A percentile compares a stretch with the other conserved stretches of the same genome.
Conservation (phyloP, 306 rosid genomes). For the Prunus kanzakura region DNA sequence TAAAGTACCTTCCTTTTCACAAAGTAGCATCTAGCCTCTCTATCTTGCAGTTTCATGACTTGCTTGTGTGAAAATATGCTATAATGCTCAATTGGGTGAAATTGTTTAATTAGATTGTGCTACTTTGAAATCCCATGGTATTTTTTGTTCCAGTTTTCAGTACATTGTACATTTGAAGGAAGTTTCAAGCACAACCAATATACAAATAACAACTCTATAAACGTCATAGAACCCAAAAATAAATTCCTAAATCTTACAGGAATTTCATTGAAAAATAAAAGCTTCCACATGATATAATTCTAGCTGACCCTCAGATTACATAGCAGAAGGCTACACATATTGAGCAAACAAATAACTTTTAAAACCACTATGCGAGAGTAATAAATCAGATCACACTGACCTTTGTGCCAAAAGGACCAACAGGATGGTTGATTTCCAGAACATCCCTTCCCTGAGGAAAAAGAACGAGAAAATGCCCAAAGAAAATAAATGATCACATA, state of each 20-base stretch:
- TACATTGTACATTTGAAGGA: not conserved
- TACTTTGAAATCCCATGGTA: not conserved
- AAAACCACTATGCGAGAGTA: not conserved
- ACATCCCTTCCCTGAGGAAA: conserved; percentile 53
- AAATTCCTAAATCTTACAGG: not conserved
- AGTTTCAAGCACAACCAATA: not conserved
- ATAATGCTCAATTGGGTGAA: not conserved
- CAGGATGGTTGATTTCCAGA: conserved; percentile 58
- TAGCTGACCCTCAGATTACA: not conserved
- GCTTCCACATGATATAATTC: not conserved
- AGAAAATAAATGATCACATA: not conserved
- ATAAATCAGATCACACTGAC: conserved; percentile 32
- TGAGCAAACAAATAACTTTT: not conserved
- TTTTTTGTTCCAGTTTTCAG: not conserved
- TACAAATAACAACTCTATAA: not conserved
- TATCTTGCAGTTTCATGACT: no score
- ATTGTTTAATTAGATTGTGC: not conserved
- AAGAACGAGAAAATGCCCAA: not conserved
- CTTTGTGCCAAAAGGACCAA: conserved; percentile 89
- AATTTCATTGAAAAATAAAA: not conserved
- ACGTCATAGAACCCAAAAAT: not conserved
- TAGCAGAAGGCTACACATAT: not conserved
- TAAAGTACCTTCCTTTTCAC: not conserved
- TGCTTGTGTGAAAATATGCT: not conserved
- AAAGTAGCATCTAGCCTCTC: not conserved